Conservation (phyloP, 306 rosid species). For the Vigna mungo region DNA sequence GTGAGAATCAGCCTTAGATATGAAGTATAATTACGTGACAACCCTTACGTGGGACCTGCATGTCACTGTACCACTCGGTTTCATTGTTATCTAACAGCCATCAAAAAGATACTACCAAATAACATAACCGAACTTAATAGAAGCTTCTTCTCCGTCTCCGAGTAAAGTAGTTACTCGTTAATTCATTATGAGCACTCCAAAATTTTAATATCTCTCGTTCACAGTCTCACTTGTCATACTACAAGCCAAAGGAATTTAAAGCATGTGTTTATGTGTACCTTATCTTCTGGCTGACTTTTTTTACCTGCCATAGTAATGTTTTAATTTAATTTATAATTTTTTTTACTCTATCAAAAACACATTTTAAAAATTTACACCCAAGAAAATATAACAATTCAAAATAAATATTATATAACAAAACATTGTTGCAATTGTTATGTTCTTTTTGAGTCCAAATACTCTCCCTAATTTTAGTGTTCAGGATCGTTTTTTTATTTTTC, state of each 20-base stretch:
- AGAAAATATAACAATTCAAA: too few species aligned
- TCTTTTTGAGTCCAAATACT: too few species aligned
- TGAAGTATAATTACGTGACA: constrained; percentile 29
- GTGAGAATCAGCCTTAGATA: constrained; percentile 9
- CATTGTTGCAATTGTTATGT: too few species aligned
- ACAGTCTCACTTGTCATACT: background rate
- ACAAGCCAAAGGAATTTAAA: background rate
- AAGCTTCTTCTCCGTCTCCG: constrained; percentile 37
- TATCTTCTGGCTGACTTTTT: background rate
- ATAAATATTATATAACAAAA: too few species aligned
- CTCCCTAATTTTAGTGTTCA: too few species aligned
- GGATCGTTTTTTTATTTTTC: too few species aligned
- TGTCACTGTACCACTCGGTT: constrained; percentile 42
- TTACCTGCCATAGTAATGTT: background rate
- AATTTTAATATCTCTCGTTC: background rate
- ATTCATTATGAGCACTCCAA: background rate
- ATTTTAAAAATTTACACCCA: too few species aligned
- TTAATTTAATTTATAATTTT: too few species aligned
- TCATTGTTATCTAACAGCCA: background rate
- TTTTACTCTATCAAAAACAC: too few species aligned
- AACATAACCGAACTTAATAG: background rate
- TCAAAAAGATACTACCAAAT: background rate
- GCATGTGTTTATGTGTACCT: background rate
- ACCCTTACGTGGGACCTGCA: constrained; percentile 37
- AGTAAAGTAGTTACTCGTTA: constrained; percentile 3